phyloP scores from a whole-genome alignment of 2,329 filamentous ascomycete species.

The Penicillium sp. region DNA sequence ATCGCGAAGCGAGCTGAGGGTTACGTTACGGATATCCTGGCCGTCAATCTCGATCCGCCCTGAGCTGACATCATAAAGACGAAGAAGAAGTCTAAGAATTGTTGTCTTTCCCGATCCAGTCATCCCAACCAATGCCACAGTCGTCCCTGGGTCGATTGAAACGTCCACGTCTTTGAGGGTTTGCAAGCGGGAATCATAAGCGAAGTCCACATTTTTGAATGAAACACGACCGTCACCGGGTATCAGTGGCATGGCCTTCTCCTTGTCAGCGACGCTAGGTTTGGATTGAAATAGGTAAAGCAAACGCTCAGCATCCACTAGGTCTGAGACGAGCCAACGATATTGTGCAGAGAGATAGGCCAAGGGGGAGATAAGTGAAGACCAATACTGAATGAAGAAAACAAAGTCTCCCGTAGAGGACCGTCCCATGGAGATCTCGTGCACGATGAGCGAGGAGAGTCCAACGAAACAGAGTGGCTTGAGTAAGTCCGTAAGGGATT shows the following conservation, averaged over 20 bases:
- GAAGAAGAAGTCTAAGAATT: slow-evolving; percentile 53
- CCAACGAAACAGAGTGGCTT: slow-evolving; percentile 46
- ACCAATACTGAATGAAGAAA: slow-evolving; percentile 64
- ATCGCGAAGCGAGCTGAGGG: slow-evolving; percentile 56
- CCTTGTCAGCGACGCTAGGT: slow-evolving; percentile 44
- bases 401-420: slow-evolving; percentile 60
- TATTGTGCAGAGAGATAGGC: slow-evolving; percentile 51
- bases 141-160: slow-evolving; percentile 48
- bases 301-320: slow-evolving; percentile 62
- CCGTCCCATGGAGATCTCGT: slow-evolving; percentile 50
- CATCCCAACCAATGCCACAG: slow-evolving; percentile 56
- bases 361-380: slow-evolving; percentile 48
- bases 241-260: slow-evolving; percentile 34
- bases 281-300: slow-evolving; percentile 51
- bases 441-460: slow-evolving; percentile 51
- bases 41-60: slow-evolving; percentile 54
- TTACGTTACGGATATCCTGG: slow-evolving; percentile 58
- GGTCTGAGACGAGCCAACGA: slow-evolving; percentile 48
- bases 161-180: slow-evolving; percentile 49
- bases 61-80: slow-evolving; percentile 52
- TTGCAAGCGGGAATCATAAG: slow-evolving; percentile 51
- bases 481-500: slow-evolving; percentile 39
- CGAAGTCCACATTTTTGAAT: slow-evolving; percentile 52
- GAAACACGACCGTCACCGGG: slow-evolving; percentile 46
- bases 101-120: slow-evolving; percentile 57